Conservation (phyloP, 352 stramenopile genomes). For the Phytophthora citrophthora region DNA sequence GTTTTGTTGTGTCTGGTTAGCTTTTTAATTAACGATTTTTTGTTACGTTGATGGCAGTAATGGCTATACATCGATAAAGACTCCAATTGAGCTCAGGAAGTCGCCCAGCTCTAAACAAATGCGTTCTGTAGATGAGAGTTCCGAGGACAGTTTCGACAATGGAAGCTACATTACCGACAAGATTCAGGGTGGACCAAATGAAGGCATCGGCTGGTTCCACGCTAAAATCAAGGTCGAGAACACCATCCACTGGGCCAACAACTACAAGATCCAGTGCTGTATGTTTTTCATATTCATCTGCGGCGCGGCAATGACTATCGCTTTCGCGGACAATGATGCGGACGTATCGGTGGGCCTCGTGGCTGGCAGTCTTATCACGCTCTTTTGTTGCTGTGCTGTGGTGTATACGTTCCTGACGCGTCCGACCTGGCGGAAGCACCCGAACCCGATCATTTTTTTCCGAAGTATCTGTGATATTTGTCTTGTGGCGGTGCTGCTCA, state of each 20-base stretch:
- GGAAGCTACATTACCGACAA: slow-evolving; percentile 74
- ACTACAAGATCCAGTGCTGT: slow-evolving; percentile 85
- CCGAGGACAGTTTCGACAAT: slow-evolving; percentile 78
- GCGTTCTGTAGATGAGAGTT: slow-evolving; percentile 69
- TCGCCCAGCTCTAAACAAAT: slow-evolving; percentile 40
- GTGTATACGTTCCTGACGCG: slow-evolving; percentile 84
- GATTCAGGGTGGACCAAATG: slow-evolving; percentile 48
- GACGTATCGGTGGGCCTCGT: slow-evolving; percentile 74
- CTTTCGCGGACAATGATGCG: slow-evolving; percentile 64
- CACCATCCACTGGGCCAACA: slow-evolving; percentile 87
- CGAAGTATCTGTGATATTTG: slow-evolving; percentile 84
- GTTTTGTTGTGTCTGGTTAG: background rate
- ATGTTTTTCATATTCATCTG: slow-evolving; percentile 82
- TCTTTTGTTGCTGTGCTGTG: slow-evolving; percentile 73
- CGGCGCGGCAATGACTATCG: slow-evolving; percentile 59
- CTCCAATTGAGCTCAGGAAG: slow-evolving; percentile 58
- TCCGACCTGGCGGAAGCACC: slow-evolving; percentile 84
- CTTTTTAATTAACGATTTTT: slow-evolving; percentile 1
- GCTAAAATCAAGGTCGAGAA: slow-evolving; percentile 88
- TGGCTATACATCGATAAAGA: slow-evolving; percentile 62
- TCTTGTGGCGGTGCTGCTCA: slow-evolving; percentile 77
- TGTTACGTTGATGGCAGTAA: slow-evolving; percentile 24
- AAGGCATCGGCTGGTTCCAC: slow-evolving; percentile 86
- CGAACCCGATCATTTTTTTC: slow-evolving; percentile 90
- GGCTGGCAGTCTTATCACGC: slow-evolving; percentile 77